These are phyloP conservation scores for Aschersonia sp. DNA, from an alignment of 2,329 filamentous ascomycete species.

Conservation along the genomic window DNA sequence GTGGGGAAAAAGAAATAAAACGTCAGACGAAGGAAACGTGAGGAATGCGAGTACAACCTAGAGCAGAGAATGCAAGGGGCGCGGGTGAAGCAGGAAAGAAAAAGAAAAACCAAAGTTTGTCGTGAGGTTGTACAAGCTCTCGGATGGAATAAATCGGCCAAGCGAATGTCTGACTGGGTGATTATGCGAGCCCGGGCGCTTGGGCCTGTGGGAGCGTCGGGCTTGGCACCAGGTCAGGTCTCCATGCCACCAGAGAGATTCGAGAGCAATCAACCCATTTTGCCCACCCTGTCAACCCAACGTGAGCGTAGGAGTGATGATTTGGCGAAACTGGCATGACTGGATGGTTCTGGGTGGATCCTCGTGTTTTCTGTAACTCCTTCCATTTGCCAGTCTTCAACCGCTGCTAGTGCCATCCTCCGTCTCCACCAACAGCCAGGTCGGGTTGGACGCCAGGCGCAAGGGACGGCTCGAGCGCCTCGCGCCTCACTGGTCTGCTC, in stretches of 20 bases:
- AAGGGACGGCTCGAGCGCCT: slow-evolving; percentile 4
- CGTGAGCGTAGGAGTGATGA: not conserved
- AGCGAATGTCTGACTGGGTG: not conserved
- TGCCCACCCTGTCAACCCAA: not conserved
- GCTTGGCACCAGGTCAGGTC: not conserved
- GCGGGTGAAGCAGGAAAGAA: not conserved
- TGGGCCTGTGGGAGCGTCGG: not conserved
- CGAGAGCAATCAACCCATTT: no score
- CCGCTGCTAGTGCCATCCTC: no score
- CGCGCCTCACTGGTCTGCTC: not conserved
- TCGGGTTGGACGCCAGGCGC: not conserved
- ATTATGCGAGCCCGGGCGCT: not conserved
- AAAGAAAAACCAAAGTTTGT: not conserved
- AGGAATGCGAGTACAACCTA: no score
- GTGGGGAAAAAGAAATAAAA: no score
- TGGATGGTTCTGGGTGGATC: not conserved
- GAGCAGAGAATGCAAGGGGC: not conserved
- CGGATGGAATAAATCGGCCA: no score
- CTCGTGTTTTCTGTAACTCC: not conserved
- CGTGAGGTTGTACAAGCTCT: not conserved
- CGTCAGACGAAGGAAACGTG: no score
- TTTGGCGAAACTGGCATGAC: not conserved
- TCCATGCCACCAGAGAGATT: no score
- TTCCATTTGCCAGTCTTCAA: not conserved
- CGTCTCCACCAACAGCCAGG: no score